These are phyloP conservation scores for Lactarius pseudohatsudake DNA, from an alignment of 768 basidiomycete species.

Conservation along the genomic window DNA sequence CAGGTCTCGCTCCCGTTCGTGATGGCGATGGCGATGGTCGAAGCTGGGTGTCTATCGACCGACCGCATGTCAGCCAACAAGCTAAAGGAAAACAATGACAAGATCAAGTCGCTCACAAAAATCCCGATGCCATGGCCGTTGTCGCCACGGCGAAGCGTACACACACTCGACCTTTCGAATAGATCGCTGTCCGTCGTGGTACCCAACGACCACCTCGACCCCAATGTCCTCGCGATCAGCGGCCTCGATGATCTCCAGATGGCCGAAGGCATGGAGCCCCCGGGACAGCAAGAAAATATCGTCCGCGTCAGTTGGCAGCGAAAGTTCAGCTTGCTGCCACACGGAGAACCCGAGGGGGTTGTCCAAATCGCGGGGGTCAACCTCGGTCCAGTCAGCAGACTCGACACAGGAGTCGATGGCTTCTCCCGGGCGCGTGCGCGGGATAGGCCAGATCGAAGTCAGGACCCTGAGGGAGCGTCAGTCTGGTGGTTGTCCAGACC, in stretches of 20 bases:
- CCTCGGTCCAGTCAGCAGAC: constrained; percentile 6
- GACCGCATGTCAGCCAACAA: constrained; percentile 5
- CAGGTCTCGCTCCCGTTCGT: neutral
- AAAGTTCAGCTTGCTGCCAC: constrained; percentile 14
- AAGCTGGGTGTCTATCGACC: constrained; percentile 4
- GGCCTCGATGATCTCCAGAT: constrained; percentile 4
- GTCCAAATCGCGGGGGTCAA: neutral
- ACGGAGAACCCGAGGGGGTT: neutral
- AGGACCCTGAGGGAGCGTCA: neutral
- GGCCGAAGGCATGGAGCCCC: neutral
- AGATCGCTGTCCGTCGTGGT: neutral
- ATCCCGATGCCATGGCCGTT: constrained; percentile 20
- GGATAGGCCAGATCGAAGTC: neutral
- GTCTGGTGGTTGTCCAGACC: neutral
- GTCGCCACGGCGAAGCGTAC: constrained; percentile 8
- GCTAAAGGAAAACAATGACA: neutral
- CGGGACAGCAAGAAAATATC: constrained; percentile 19
- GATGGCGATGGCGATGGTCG: neutral
- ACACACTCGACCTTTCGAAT: constrained; percentile 12
- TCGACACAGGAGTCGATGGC: constrained; percentile 15
- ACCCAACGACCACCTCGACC: constrained; percentile 19
- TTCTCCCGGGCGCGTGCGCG: neutral
- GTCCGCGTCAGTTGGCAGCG: constrained; percentile 10
- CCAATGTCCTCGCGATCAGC: constrained; percentile 22
- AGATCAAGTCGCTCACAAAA: constrained; percentile 10